phyloP scores from a whole-genome alignment of 495 filamentous ascomycete species.

The Tuber brumale region DNA sequence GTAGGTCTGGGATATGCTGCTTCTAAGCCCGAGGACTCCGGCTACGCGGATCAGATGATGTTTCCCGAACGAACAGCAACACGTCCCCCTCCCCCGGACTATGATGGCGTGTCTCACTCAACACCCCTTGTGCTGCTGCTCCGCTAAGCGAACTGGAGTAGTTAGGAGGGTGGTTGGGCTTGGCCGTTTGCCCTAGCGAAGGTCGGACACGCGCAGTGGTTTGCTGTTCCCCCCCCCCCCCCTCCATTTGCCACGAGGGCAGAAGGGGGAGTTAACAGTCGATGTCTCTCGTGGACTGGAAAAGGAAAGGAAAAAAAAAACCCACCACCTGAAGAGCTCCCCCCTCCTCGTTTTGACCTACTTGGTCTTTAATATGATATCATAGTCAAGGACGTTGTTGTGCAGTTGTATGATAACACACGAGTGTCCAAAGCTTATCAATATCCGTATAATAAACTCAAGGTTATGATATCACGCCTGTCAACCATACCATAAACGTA shows the following conservation, averaged over 20 bases:
- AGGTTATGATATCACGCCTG: not conserved
- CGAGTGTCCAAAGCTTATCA: not conserved
- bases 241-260: not conserved
- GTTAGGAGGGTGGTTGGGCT: not conserved
- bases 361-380: not conserved
- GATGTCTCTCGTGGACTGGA: not conserved
- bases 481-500: not conserved
- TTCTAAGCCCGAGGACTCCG: not conserved
- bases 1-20: not conserved
- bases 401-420: not conserved
- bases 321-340: not conserved
- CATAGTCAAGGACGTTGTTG: not conserved
- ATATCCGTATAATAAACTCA: not conserved
- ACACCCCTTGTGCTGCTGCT: not conserved
- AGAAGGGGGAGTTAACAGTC: not conserved
- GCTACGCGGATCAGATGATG: not conserved
- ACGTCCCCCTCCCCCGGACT: not conserved
- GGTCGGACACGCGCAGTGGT: not conserved
- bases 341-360: not conserved
- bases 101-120: not conserved
- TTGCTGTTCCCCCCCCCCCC: not conserved
- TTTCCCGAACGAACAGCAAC: not conserved
- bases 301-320: not conserved
- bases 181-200: not conserved
- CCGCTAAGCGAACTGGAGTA: not conserved